Evolutionary conservation across 257 asterid genomes (phyloP).

Genomic region (Voacanga thouarsii): DNA sequence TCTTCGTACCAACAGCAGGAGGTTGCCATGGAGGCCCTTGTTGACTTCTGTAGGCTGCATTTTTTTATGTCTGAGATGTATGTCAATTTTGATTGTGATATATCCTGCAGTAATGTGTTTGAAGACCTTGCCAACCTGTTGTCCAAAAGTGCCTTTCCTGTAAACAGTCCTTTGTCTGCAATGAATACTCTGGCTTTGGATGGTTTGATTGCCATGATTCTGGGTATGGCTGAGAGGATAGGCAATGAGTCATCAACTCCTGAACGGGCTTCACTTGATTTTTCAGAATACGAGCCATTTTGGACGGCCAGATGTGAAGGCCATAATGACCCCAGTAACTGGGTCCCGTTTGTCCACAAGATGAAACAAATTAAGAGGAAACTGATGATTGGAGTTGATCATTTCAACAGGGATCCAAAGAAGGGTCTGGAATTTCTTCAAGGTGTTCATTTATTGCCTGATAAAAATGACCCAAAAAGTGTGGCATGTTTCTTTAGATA

Average conservation of each 20-base stretch:
- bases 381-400: conserved; percentile 81
- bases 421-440: conserved; percentile 84
- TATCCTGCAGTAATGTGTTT: conserved; percentile 73
- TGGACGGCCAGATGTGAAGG: conserved; percentile 69
- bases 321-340: conserved; percentile 53
- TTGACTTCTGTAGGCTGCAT: conserved; percentile 93
- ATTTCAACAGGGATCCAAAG: conserved; percentile 79
- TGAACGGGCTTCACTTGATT: conserved; percentile 36
- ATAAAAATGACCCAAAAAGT: conserved; percentile 60
- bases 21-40: conserved; percentile 95
- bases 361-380: conserved; percentile 71
- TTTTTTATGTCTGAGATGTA: conserved; percentile 73
- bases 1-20: conserved; percentile 93
- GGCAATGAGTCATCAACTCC: conserved; percentile 51
- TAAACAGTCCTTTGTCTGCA: conserved; percentile 78
- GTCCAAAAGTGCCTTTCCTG: conserved; percentile 92
- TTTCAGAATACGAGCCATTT: conserved; percentile 57
- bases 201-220: conserved; percentile 83
- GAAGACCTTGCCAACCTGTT: conserved; percentile 78
- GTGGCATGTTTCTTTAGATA: conserved; percentile 81
- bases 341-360: conserved; percentile 77
- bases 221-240: conserved; percentile 77
- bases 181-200: conserved; percentile 85
- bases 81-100: conserved; percentile 90
- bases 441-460: conserved; percentile 65